A percentile compares a stretch with the other conserved stretches of the same genome.
These are phyloP conservation scores for Verbascum thapsus DNA, from an alignment of 257 asterid genomes.

Conservation along the genomic window DNA sequence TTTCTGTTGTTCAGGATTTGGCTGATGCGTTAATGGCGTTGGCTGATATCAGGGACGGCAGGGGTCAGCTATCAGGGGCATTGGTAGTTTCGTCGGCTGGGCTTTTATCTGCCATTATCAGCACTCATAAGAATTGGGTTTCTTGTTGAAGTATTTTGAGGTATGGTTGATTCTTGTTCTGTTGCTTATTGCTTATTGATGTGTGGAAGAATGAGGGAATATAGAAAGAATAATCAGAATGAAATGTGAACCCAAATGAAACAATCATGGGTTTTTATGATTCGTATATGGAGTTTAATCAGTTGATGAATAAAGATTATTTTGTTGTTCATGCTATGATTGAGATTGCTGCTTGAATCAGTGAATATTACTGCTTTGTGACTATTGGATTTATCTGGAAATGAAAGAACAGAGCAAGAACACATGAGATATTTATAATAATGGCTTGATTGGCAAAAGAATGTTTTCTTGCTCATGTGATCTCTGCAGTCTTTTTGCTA, in stretches of 20 bases:
- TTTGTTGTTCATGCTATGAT: not conserved
- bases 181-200: not conserved
- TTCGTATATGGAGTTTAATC: not conserved
- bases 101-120: conserved; percentile 67
- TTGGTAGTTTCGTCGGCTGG: conserved; percentile 68
- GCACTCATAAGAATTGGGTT: conserved; percentile 90
- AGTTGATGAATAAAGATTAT: conserved; percentile 13
- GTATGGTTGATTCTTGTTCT: not conserved
- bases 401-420: not conserved
- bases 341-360: not conserved
- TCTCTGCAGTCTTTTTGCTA: not conserved
- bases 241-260: not conserved
- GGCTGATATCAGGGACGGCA: conserved; percentile 82
- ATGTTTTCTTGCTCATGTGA: not conserved
- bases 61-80: conserved; percentile 62
- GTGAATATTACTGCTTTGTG: not conserved
- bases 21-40: conserved; percentile 90
- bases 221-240: conserved; percentile 2
- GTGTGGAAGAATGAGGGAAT: not conserved
- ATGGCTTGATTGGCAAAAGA: not conserved
- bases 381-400: not conserved
- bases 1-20: conserved; percentile 77
- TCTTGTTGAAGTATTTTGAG: conserved; percentile 46
- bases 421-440: not conserved
- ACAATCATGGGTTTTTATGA: not conserved